Evolutionary conservation across 495 filamentous ascomycete species (phyloP).

Genomic region (Penicillium odoratum): DNA sequence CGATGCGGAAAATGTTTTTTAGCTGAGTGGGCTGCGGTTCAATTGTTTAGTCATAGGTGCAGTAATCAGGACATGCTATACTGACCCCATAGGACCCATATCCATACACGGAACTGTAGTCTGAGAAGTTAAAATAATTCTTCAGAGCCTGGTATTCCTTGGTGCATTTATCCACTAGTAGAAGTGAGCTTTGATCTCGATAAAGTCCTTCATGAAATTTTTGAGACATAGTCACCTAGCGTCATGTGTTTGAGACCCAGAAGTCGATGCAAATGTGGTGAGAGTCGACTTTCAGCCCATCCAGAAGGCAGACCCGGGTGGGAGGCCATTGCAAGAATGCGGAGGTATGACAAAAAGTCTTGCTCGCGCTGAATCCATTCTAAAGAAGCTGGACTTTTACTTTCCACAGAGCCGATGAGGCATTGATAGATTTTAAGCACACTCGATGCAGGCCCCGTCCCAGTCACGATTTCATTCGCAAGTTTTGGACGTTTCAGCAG

Average conservation of each 20-base stretch:
- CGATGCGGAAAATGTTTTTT: conserved; percentile 53
- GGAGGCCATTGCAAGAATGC: not conserved
- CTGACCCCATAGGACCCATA: too few species aligned
- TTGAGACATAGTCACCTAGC: conserved; percentile 4
- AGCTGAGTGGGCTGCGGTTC: not conserved
- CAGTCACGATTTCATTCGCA: not conserved
- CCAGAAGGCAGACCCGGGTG: not conserved
- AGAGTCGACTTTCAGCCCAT: not conserved
- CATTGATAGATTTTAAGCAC: not conserved
- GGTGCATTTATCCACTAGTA: not conserved
- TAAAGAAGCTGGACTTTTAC: not conserved
- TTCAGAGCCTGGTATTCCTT: not conserved
- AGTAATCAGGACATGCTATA: too few species aligned
- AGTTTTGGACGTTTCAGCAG: not conserved
- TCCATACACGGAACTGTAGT: not conserved
- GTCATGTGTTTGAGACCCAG: conserved; percentile 11
- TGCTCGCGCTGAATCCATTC: not conserved
- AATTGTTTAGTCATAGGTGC: too few species aligned
- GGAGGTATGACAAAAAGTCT: not conserved
- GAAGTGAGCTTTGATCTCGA: not conserved
- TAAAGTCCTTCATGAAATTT: not conserved
- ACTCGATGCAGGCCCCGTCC: not conserved
- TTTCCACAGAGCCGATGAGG: not conserved
- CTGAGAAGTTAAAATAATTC: not conserved
- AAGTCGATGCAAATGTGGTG: not conserved